Evolutionary conservation across 2,329 filamentous ascomycete species (phyloP).

Genomic region (Trichoderma citrinoviride): DNA sequence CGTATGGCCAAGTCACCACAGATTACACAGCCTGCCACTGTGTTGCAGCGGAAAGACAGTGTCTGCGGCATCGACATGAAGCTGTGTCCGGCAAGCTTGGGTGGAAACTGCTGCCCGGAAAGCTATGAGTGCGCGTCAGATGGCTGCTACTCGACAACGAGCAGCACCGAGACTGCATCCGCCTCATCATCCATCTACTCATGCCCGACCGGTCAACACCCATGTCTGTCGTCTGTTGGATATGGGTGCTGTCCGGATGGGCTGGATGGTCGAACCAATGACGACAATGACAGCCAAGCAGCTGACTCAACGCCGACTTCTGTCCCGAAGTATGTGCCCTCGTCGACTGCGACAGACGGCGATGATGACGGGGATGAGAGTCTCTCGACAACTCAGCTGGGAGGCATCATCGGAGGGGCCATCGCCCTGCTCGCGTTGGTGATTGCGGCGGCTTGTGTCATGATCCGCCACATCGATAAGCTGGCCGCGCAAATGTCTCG

Average conservation of each 20-base stretch:
- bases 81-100: constrained; percentile 40
- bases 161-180: constrained; percentile 42
- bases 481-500: constrained; percentile 43
- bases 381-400: constrained; percentile 44
- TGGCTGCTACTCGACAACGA: constrained; percentile 48
- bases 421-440: constrained; percentile 48
- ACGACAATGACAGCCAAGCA: constrained; percentile 29
- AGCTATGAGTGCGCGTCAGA: constrained; percentile 48
- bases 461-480: constrained; percentile 50
- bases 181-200: constrained; percentile 35
- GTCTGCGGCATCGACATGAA: constrained; percentile 32
- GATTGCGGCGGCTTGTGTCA: constrained; percentile 46
- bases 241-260: constrained; percentile 54
- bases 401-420: constrained; percentile 54
- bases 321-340: constrained; percentile 41
- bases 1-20: constrained; percentile 32
- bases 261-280: constrained; percentile 27
- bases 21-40: constrained; percentile 24
- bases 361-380: constrained; percentile 31
- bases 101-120: constrained; percentile 49
- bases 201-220: constrained; percentile 46
- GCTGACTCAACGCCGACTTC: constrained; percentile 45
- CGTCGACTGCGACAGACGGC: constrained; percentile 22
- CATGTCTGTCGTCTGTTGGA: constrained; percentile 50
- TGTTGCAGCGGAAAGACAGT: constrained; percentile 13